Evolutionary conservation across 2,329 filamentous ascomycete genomes (phyloP).

Genomic region (Orbilia brochopaga): DNA sequence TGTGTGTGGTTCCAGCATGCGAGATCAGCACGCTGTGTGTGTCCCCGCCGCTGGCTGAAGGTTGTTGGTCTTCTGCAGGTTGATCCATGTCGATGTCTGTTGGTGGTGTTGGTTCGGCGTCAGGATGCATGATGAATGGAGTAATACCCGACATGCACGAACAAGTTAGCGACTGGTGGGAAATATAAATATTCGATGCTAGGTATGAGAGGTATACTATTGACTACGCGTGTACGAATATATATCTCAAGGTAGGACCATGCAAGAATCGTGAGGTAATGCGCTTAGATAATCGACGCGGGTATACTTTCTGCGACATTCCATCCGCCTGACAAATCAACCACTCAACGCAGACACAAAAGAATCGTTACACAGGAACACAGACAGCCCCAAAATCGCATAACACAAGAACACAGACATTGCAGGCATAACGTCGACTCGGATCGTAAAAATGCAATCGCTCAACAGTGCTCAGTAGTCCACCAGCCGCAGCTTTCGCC

Average conservation of each 20-base stretch:
- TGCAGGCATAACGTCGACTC: slow-evolving; percentile 2
- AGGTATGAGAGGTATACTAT: no score
- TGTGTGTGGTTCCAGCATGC: slow-evolving; percentile 62
- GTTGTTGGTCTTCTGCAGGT: slow-evolving; percentile 7
- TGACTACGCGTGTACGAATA: no score
- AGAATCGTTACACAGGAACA: slow-evolving; percentile 16
- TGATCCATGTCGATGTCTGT: slow-evolving; percentile 16
- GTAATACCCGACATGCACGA: no score
- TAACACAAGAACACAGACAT: slow-evolving; percentile 4
- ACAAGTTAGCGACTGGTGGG: no score
- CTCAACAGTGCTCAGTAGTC: slow-evolving; percentile 53
- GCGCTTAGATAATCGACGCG: not conserved
- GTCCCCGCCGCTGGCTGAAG: slow-evolving; percentile 55
- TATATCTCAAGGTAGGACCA: no score
- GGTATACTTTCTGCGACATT: slow-evolving; percentile 31
- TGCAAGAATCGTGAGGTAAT: no score
- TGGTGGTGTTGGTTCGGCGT: not conserved
- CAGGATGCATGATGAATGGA: not conserved
- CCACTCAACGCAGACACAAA: slow-evolving; percentile 9
- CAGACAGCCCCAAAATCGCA: not conserved
- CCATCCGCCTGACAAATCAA: slow-evolving; percentile 47
- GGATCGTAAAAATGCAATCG: not conserved
- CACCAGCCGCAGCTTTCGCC: slow-evolving; percentile 53
- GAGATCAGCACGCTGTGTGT: slow-evolving; percentile 59
- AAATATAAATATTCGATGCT: no score